Conservation (phyloP, 345 rosid species). For the Tarenaya hassleriana region DNA sequence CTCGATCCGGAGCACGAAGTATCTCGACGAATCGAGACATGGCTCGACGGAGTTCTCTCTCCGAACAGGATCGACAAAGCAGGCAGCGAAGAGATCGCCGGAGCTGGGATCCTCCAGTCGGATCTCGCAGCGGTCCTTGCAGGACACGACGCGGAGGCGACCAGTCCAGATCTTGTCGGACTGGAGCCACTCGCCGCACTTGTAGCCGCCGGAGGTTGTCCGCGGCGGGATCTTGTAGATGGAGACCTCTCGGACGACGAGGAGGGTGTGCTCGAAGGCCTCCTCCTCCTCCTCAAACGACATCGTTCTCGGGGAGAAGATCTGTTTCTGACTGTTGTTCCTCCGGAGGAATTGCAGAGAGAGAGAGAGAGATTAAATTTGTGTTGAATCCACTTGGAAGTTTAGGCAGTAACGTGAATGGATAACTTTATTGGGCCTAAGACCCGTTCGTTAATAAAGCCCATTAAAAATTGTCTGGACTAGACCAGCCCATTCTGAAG, state of each 20-base stretch:
- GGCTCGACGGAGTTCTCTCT: constrained; percentile 89
- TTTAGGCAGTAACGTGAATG: too few relatives aligned
- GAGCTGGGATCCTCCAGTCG: constrained; percentile 90
- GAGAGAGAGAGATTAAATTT: too few relatives aligned
- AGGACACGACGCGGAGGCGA: constrained; percentile 89
- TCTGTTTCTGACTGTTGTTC: constrained; percentile 7
- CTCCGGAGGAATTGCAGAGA: too few relatives aligned
- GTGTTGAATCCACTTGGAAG: too few relatives aligned
- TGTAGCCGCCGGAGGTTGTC: constrained; percentile 90
- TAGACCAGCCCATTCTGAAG: too few relatives aligned
- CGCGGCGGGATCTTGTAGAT: constrained; percentile 95
- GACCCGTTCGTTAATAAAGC: too few relatives aligned
- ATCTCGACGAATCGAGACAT: constrained; percentile 92
- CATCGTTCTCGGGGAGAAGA: constrained; percentile 34
- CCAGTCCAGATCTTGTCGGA: constrained; percentile 99
- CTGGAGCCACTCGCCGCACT: constrained; percentile 99
- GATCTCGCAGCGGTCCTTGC: constrained; percentile 96
- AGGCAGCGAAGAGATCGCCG: constrained; percentile 89
- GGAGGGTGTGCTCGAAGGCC: constrained; percentile 82
- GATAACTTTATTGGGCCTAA: too few relatives aligned
- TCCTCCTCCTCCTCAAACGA: constrained; percentile 90
- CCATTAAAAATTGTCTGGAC: too few relatives aligned
- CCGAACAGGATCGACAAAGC: constrained; percentile 79
- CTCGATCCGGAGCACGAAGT: constrained; percentile 93
- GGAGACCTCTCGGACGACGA: constrained; percentile 88